Evolutionary conservation across 1,284 basidiomycete genomes (phyloP).

Genomic region (Naganishia albida): DNA sequence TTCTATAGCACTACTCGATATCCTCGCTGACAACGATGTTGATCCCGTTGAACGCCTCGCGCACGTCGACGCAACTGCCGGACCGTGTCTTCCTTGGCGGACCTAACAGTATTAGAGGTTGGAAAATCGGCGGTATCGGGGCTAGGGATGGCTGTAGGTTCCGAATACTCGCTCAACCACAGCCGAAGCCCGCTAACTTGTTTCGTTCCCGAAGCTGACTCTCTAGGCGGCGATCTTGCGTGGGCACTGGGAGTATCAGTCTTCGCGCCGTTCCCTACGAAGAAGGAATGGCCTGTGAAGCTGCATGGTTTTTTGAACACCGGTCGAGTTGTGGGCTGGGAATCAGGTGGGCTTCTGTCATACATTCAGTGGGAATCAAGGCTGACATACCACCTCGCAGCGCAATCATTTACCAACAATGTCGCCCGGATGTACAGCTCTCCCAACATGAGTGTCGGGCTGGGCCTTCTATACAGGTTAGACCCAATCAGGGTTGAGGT

Average conservation of each 20-base stretch:
- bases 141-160: slow-evolving; percentile 72
- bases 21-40: slow-evolving; percentile 50
- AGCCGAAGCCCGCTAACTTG: too few species aligned
- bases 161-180: too few species aligned
- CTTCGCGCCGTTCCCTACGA: slow-evolving; percentile 74
- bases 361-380: slow-evolving; percentile 46
- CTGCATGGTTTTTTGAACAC: slow-evolving; percentile 82
- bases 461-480: slow-evolving; percentile 88
- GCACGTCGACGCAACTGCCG: slow-evolving; percentile 58
- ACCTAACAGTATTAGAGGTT: slow-evolving; percentile 83
- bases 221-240: slow-evolving; percentile 83
- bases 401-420: slow-evolving; percentile 51
- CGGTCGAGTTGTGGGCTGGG: slow-evolving; percentile 72
- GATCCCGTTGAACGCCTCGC: slow-evolving; percentile 44
- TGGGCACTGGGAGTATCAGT: slow-evolving; percentile 82
- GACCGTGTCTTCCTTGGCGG: slow-evolving; percentile 95
- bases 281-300: slow-evolving; percentile 85
- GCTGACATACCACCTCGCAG: slow-evolving; percentile 28
- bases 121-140: slow-evolving; percentile 81
- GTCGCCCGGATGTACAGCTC: slow-evolving; percentile 51
- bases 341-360: slow-evolving; percentile 62
- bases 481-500: slow-evolving; percentile 83
- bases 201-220: slow-evolving; percentile 61
- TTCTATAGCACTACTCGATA: slow-evolving; percentile 47
- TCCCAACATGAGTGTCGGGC: slow-evolving; percentile 68